These are phyloP conservation scores for Eucalyptus sp. DNA, from an alignment of 345 rosid species.

Conservation along the genomic window DNA sequence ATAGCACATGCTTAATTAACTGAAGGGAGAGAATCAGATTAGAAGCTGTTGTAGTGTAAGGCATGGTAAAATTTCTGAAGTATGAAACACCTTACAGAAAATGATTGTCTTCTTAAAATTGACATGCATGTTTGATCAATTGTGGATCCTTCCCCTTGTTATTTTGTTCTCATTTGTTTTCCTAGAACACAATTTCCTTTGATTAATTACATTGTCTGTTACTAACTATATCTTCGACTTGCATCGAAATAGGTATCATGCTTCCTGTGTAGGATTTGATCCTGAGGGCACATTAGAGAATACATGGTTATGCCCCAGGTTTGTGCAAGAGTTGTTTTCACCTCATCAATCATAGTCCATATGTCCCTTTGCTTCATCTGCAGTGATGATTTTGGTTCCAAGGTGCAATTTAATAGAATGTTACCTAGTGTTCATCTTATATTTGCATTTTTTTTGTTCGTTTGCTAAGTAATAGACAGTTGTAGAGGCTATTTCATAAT, in stretches of 20 bases:
- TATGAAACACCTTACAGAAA: background rate
- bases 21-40: background rate
- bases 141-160: background rate
- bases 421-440: background rate
- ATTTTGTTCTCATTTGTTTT: background rate
- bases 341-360: background rate
- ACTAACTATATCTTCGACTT: background rate
- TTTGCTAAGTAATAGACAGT: background rate
- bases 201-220: background rate
- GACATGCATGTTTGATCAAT: background rate
- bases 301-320: conserved; percentile 98
- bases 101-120: background rate
- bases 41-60: background rate
- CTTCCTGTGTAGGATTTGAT: conserved; percentile 94
- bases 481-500: background rate
- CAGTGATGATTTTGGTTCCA: background rate
- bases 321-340: conserved; percentile 9
- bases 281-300: conserved; percentile 69
- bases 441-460: background rate
- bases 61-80: background rate
- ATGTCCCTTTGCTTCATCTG: background rate
- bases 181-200: background rate
- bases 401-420: background rate
- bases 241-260: conserved; percentile 77
- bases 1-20: background rate